A percentile compares a stretch with the other conserved stretches of the same genome.
Conservation (phyloP, 2,329 filamentous ascomycete genomes). For the Penicillium sp. region DNA sequence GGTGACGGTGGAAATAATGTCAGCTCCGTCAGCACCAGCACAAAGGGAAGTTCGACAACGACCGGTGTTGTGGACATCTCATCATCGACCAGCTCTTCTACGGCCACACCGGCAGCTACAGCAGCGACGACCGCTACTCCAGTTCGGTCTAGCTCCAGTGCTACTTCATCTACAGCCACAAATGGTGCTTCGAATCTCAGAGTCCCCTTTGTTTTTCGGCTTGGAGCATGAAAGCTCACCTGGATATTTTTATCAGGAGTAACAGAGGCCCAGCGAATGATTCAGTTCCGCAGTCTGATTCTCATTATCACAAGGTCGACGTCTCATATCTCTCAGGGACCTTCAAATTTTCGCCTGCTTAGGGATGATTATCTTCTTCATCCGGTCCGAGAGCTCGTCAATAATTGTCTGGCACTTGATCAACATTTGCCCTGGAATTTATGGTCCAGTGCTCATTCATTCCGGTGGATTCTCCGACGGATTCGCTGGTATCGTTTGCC, state of each 20-base stretch:
- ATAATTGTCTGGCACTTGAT: not conserved
- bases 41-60: conserved; percentile 13
- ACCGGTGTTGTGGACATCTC: conserved; percentile 9
- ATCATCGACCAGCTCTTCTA: conserved; percentile 11
- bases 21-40: conserved; percentile 19
- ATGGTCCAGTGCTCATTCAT: not conserved
- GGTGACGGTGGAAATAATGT: conserved; percentile 20
- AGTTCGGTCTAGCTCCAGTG: conserved; percentile 10
- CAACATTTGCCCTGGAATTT: not conserved
- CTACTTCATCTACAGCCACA: conserved; percentile 22
- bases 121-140: conserved; percentile 2
- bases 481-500: not conserved
- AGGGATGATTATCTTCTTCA: not conserved
- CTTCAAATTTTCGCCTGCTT: too few relatives aligned
- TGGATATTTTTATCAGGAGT: not conserved
- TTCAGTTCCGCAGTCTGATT: not conserved
- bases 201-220: conserved; percentile 10
- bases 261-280: not conserved
- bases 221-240: not conserved
- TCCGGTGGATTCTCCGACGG: too few relatives aligned
- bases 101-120: conserved; percentile 9
- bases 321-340: not conserved
- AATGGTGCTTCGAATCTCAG: conserved; percentile 25
- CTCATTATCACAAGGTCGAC: not conserved
- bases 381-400: not conserved